These are phyloP conservation scores for Pseudogymnoascus sp. DNA, from an alignment of 2,329 filamentous ascomycete genomes.

Conservation along the genomic window DNA sequence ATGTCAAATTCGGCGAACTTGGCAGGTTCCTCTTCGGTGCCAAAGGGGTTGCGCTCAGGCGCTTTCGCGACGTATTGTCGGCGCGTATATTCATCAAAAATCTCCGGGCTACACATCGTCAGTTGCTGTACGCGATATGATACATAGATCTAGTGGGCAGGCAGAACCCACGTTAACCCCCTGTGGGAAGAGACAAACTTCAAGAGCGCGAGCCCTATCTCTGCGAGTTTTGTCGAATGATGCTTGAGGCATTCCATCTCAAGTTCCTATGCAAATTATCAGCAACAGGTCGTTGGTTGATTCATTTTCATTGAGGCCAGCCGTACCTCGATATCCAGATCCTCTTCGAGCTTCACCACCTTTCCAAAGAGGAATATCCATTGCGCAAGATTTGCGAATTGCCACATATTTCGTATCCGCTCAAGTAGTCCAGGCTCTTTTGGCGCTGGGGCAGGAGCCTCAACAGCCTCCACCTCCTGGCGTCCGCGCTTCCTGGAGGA, in stretches of 20 bases:
- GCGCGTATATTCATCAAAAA: slow-evolving; percentile 88
- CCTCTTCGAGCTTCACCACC: slow-evolving; percentile 80
- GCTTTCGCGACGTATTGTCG: slow-evolving; percentile 81
- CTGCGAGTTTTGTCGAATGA: slow-evolving; percentile 62
- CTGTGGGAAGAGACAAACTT: slow-evolving; percentile 93
- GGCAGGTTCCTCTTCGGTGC: slow-evolving; percentile 60
- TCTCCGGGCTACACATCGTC: slow-evolving; percentile 54
- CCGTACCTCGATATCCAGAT: slow-evolving; percentile 81
- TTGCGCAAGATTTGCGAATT: slow-evolving; percentile 89
- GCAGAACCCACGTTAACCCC: slow-evolving; percentile 67
- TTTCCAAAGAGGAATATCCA: slow-evolving; percentile 89
- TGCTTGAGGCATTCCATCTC: slow-evolving; percentile 83
- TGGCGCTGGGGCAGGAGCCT: slow-evolving; percentile 18
- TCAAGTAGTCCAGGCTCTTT: slow-evolving; percentile 41
- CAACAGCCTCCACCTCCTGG: slow-evolving; percentile 33
- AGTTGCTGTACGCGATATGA: slow-evolving; percentile 15
- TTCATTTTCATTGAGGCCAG: slow-evolving; percentile 1
- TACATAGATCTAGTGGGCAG: background rate
- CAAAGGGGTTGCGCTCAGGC: slow-evolving; percentile 75
- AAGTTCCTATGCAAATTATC: slow-evolving; percentile 55
- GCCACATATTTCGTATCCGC: slow-evolving; percentile 82
- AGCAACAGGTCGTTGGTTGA: slow-evolving; percentile 8
- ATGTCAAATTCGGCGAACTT: slow-evolving; percentile 77
- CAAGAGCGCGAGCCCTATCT: slow-evolving; percentile 78
- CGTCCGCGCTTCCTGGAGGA: slow-evolving; percentile 41